A percentile compares a stretch with the other conserved stretches of the same genome.
phyloP scores from a whole-genome alignment of 345 rosid species.

The Passiflora organensis region DNA sequence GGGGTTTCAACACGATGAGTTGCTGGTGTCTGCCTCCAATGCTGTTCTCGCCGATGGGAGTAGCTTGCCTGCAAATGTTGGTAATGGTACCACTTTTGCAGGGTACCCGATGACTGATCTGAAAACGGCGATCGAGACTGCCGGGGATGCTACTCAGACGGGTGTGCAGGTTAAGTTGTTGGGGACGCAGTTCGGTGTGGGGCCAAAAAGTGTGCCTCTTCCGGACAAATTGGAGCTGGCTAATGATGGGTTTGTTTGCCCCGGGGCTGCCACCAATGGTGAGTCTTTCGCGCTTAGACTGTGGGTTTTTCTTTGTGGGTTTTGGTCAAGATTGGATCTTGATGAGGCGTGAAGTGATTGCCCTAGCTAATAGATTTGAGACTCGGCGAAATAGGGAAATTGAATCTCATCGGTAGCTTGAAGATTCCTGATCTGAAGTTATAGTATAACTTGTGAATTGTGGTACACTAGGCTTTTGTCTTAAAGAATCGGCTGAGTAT shows the following conservation, averaged over 20 bases:
- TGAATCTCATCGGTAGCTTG: no score
- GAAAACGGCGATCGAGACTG: slow-evolving; percentile 86
- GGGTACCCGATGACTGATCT: slow-evolving; percentile 74
- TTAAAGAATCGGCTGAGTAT: no score
- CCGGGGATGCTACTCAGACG: slow-evolving; percentile 84
- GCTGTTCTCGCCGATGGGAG: slow-evolving; percentile 72
- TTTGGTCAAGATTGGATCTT: no score
- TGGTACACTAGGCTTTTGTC: no score
- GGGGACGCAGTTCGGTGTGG: slow-evolving; percentile 92
- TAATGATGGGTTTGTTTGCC: slow-evolving; percentile 77
- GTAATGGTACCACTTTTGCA: slow-evolving; percentile 72
- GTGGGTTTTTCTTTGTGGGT: neutral
- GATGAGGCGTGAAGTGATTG: no score
- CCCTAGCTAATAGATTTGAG: no score
- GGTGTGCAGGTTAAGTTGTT: slow-evolving; percentile 55
- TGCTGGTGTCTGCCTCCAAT: slow-evolving; percentile 64
- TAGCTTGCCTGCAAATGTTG: slow-evolving; percentile 60
- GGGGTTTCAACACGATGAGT: slow-evolving; percentile 65
- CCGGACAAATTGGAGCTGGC: slow-evolving; percentile 61
- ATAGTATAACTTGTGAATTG: no score
- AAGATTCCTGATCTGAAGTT: no score
- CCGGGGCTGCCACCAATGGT: slow-evolving; percentile 50
- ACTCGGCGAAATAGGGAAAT: no score
- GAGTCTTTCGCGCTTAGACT: neutral
- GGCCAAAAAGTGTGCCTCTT: slow-evolving; percentile 55